Base-by-base conservation (phyloP, 2,329 filamentous ascomycete species). In the Colletotrichum sp. region DNA sequence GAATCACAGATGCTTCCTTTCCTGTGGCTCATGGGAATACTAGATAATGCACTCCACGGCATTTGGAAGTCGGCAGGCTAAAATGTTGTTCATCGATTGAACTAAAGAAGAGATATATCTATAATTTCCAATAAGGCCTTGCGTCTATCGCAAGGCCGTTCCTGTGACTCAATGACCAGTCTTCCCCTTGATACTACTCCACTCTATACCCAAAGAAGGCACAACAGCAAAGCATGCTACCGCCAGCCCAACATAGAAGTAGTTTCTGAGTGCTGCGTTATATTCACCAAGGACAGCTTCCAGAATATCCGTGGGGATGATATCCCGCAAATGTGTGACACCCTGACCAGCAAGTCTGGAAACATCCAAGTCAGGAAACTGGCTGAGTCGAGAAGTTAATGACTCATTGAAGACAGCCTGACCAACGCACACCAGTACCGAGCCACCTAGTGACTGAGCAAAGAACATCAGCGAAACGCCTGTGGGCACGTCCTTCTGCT, bases 141-240 rank as follows among this genome's bases (percentile, higher is more conserved):
- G 4, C 6, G n/a, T n/a, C n/a, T 10, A 52, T 21, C 3, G 12
- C 3, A 52, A 49, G 15, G 4, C 2, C 10, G 3, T 49, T 13
- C n/a, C 6, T 3, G 12, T 1, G 7, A 13, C 6, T 49, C 10
- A 52, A 52, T 52, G 44, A 7, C 44, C 44, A 13, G 44, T 52
- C 24, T 44, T 71, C 7, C 69, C 62, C 24, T 94, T 94, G 80
- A 94, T 91, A 78, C 86, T 92, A 81, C 87, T 91, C 93, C 93
- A 95, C 82, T 94, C 89, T 77, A 95, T 89, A 24, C 88, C 88
- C 3, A 90, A 79, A 0, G 90, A 88, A 6, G 89, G 90, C n/a
- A 92, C 34, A 18, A 92, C 85, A 7, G 86, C 88, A 6, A 91
- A 49, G 7, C 84, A 84, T 1, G 87, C 84, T 73, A 90, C 82